A percentile compares a stretch with the other conserved stretches of the same genome.
Conservation (phyloP, 169 alveolate genomes). For the Cryptosporidium sp. region DNA sequence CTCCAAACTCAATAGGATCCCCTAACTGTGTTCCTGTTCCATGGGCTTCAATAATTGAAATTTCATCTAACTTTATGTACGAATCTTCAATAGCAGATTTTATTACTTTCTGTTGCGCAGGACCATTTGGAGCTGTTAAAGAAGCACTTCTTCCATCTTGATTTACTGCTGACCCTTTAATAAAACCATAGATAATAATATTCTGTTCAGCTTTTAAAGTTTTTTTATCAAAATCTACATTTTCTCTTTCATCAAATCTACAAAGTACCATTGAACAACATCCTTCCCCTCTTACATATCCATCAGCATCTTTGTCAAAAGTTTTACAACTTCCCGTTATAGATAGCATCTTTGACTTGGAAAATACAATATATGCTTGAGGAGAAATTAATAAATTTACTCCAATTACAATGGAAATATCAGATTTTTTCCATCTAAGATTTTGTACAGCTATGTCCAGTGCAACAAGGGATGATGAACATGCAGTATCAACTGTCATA, state of each 20-base stretch:
- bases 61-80: conserved; percentile 15
- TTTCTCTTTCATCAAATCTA: conserved; percentile 24
- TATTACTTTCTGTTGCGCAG: conserved; percentile 66
- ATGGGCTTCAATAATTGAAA: conserved; percentile 61
- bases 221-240: conserved; percentile 18
- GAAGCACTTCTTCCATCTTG: conserved; percentile 77
- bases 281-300: conserved; percentile 76
- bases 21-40: conserved; percentile 74
- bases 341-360: conserved; percentile 68
- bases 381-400: conserved; percentile 62
- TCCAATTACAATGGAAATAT: conserved; percentile 60
- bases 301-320: conserved; percentile 74
- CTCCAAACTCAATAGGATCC: conserved; percentile 73
- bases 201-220: not conserved
- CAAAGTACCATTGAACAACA: conserved; percentile 66
- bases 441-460: conserved; percentile 75
- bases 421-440: conserved; percentile 11
- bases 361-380: conserved; percentile 68
- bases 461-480: conserved; percentile 81
- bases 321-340: conserved; percentile 63
- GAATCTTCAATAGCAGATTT: conserved; percentile 33
- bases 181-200: not conserved
- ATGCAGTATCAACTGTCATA: conserved; percentile 82
- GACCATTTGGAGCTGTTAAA: conserved; percentile 76
- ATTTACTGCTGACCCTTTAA: conserved; percentile 66